These are phyloP conservation scores for Prunus mira DNA, from an alignment of 306 rosid species.

Conservation along the genomic window DNA sequence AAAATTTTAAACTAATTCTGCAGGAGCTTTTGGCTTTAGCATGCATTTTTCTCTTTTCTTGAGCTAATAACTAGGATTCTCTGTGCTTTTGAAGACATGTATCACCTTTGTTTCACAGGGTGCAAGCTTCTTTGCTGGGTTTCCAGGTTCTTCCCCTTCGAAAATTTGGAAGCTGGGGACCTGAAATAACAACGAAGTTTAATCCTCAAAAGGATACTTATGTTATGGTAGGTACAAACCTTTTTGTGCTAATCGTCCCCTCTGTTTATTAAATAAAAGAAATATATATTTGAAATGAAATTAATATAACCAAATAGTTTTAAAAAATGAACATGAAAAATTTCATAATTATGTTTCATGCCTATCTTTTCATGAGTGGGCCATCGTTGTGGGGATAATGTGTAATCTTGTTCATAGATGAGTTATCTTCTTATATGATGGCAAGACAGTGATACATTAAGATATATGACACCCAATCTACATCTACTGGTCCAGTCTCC, in stretches of 20 bases:
- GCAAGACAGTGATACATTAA: neutral
- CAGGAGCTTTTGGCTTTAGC: neutral
- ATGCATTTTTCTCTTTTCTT: neutral
- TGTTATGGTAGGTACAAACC: constrained; percentile 58
- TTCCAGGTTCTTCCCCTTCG: constrained; percentile 82
- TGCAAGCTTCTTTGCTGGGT: constrained; percentile 76
- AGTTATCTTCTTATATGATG: neutral
- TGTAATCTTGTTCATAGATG: neutral
- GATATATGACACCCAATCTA: neutral
- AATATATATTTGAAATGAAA: neutral
- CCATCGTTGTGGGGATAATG: neutral
- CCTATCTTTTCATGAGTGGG: neutral
- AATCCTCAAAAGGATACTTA: constrained; percentile 78
- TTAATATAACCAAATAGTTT: neutral
- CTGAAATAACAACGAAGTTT: constrained; percentile 61
- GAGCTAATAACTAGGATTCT: neutral
- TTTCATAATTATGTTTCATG: neutral
- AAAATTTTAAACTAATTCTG: neutral
- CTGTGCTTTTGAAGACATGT: constrained; percentile 8
- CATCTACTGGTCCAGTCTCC: neutral
- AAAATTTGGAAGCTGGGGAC: constrained; percentile 94
- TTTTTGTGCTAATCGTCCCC: neutral
- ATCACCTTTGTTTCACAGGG: constrained; percentile 46
- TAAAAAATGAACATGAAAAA: neutral
- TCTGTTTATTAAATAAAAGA: neutral